Base-by-base conservation (phyloP, 2,329 filamentous ascomycete species). In the Verticillium tricorpus region DNA sequence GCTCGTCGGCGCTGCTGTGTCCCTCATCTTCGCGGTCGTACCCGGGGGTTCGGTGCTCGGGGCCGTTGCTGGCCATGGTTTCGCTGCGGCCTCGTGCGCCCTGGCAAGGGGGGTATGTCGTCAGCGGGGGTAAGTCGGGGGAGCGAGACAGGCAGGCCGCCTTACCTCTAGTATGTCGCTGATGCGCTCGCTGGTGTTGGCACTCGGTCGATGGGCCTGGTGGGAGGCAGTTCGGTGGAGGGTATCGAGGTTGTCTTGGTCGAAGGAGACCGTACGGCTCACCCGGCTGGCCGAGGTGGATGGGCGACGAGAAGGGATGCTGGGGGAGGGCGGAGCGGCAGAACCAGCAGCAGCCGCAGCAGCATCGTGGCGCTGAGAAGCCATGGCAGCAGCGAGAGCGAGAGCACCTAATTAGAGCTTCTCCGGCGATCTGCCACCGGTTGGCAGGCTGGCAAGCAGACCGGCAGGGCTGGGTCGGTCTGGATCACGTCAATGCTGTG, bases 91-190 rank as follows among this genome's bases (percentile, higher is more conserved):
- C 72, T 67, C 76, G 75, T 50, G 74, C 79, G 64, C 68, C 75
- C 79, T 81, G 61, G 22, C 31, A 7, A 32, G 25, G 56, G 28
- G 31, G 5, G 34, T 5, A 55, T 50, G 56, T 25, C 22, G 25
- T 32, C 32, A 37, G 25, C n/a, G 32, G n/a, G 35, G 56, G 32
- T 31, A 3, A 14, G 19, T 25, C 28, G 15, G 50, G 28, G 34
- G 32, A 35, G 55, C 59, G 37, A 35, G 31, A 57, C 34, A n/a
- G n/a, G 25, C 60, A 58, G 12, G 54, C 56, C 34, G 22, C 70
- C 77, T 68, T 70, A 82, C 80, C 75, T 82, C 76, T 61, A 82
- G 74, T 60, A 82, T 81, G 62, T 76, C 76, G 63, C 75, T 73
- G 65, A 82, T 74, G 59, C 78, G 78, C 61, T 77, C 76, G 63